phyloP scores from a whole-genome alignment of 768 basidiomycete genomes.

The Mycena belliarum region DNA sequence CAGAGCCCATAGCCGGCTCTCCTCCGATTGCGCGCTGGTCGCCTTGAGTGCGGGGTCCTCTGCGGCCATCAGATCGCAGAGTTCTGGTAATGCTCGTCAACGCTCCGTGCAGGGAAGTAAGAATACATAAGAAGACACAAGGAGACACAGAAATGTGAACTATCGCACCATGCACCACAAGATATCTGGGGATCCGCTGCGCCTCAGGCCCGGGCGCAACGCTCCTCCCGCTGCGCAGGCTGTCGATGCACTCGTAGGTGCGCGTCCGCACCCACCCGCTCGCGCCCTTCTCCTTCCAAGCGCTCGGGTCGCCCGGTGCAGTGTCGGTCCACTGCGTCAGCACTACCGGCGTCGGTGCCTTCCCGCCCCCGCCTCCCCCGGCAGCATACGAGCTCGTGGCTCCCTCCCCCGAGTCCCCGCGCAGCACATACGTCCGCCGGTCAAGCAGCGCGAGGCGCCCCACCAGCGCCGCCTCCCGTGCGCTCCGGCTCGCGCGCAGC shows the following conservation, averaged over 20 bases:
- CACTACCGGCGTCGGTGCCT: conserved; percentile 28
- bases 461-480: conserved; percentile 43
- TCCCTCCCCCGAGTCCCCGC: conserved; percentile 35
- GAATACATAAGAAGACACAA: too few species aligned
- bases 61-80: conserved; percentile 16
- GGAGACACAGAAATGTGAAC: neutral
- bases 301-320: conserved; percentile 15
- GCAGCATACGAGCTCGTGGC: conserved; percentile 25
- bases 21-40: conserved; percentile 22
- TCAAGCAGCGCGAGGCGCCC: conserved; percentile 44
- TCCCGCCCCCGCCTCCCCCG: too few species aligned
- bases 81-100: conserved; percentile 20
- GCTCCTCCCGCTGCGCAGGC: conserved; percentile 35
- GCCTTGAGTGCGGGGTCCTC: conserved; percentile 18
- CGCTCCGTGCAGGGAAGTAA: too few species aligned
- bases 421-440: conserved; percentile 40
- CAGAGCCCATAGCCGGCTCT: conserved; percentile 41
- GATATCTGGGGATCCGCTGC: conserved; percentile 36
- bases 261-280: conserved; percentile 43
- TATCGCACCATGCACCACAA: conserved; percentile 45
- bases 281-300: conserved; percentile 26
- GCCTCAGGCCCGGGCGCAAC: conserved; percentile 29
- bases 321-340: conserved; percentile 34
- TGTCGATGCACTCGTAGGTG: conserved; percentile 43
- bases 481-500: conserved; percentile 45